These are phyloP conservation scores for Fusarium robinianum DNA, from an alignment of 2,329 filamentous ascomycete species.

Conservation along the genomic window DNA sequence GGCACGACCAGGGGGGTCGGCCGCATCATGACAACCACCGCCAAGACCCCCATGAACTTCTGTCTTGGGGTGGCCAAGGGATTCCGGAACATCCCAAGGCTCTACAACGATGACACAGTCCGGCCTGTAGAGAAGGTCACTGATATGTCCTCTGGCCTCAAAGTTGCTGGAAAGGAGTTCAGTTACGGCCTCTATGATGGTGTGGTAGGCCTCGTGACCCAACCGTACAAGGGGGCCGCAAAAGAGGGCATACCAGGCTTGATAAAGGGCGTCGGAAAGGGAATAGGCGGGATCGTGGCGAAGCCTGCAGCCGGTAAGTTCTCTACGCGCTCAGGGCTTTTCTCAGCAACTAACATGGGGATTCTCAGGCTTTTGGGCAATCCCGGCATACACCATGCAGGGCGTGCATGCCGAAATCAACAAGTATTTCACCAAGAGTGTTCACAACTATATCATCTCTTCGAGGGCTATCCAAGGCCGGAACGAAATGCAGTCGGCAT, in stretches of 20 bases:
- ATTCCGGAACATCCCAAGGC: conserved; percentile 82
- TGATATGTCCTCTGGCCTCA: conserved; percentile 74
- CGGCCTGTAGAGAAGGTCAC: conserved; percentile 80
- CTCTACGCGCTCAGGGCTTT: neutral
- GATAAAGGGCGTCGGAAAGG: conserved; percentile 80
- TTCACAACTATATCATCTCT: conserved; percentile 79
- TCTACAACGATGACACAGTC: conserved; percentile 85
- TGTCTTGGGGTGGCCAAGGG: conserved; percentile 81
- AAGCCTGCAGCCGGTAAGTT: conserved; percentile 77
- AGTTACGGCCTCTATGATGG: conserved; percentile 80
- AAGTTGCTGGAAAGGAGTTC: conserved; percentile 78
- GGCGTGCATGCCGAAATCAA: conserved; percentile 79
- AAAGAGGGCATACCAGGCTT: conserved; percentile 62
- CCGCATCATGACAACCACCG: conserved; percentile 73
- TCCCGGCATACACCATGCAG: conserved; percentile 83
- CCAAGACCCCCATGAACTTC: conserved; percentile 84
- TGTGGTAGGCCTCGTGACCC: conserved; percentile 77
- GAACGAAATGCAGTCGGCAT: conserved; percentile 62
- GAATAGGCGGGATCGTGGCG: conserved; percentile 77
- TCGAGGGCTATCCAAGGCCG: conserved; percentile 77
- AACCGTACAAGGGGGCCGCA: conserved; percentile 67
- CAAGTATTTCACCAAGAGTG: conserved; percentile 70
- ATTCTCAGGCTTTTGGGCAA: conserved; percentile 64
- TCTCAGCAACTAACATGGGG: neutral
- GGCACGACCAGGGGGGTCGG: conserved; percentile 70